These are phyloP conservation scores for Neonectria hederae DNA, from an alignment of 2,329 filamentous ascomycete species.

Conservation along the genomic window DNA sequence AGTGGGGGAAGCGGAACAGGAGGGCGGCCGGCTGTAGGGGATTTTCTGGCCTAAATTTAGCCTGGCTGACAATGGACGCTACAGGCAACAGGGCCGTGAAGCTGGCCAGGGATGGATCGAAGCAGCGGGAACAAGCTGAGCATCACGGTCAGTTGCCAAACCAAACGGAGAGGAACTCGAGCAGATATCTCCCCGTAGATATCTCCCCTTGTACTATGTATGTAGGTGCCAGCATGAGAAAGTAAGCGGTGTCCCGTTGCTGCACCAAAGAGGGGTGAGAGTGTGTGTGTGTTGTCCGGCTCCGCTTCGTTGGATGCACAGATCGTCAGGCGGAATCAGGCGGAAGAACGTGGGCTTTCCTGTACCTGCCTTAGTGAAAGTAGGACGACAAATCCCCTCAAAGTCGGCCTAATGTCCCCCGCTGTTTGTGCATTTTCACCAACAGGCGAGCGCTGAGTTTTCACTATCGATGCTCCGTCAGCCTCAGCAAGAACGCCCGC, in stretches of 20 bases:
- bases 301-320: neutral
- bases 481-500: too few species aligned
- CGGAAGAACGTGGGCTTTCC: neutral
- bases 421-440: too few species aligned
- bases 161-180: neutral
- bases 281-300: neutral
- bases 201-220: too few species aligned
- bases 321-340: neutral
- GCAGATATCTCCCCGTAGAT: neutral
- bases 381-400: neutral
- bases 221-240: too few species aligned
- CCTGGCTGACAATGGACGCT: neutral
- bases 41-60: neutral
- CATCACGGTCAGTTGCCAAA: neutral
- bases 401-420: neutral
- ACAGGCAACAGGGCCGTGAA: neutral
- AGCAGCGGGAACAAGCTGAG: too few species aligned
- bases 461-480: too few species aligned
- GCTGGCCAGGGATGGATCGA: neutral
- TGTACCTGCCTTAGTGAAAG: neutral
- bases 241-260: neutral
- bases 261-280: neutral
- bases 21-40: neutral
- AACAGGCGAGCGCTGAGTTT: neutral
- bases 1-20: neutral